Conservation (phyloP, 345 rosid genomes). For the Leavenworthia alabamica region DNA sequence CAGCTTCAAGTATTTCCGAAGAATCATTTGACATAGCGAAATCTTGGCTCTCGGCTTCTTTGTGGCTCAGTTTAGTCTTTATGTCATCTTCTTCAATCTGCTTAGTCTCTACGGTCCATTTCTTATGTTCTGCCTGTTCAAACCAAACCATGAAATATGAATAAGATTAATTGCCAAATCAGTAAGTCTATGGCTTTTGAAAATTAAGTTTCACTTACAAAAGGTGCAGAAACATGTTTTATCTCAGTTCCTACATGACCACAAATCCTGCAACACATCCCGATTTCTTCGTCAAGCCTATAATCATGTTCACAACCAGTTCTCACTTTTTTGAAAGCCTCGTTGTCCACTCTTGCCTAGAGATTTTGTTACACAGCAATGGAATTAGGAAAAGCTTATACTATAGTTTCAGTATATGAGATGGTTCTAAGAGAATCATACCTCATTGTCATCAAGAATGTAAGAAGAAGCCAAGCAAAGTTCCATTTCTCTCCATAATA, state of each 20-base stretch:
- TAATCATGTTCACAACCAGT: constrained; percentile 55
- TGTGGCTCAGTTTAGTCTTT: constrained; percentile 26
- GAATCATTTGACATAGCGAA: constrained; percentile 43
- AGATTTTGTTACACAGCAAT: constrained; percentile 5
- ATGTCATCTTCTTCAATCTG: constrained; percentile 35
- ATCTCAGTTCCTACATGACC: constrained; percentile 73
- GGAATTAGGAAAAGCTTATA: not conserved
- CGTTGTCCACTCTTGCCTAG: constrained; percentile 41
- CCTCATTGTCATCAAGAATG: constrained; percentile 78
- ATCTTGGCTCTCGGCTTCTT: constrained; percentile 28
- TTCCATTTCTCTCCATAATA: constrained; percentile 93
- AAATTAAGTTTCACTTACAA: constrained; percentile 57
- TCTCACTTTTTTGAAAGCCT: constrained; percentile 35
- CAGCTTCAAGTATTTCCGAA: constrained; percentile 27
- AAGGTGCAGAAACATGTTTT: constrained; percentile 59
- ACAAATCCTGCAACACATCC: constrained; percentile 59
- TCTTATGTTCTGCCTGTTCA: constrained; percentile 35
- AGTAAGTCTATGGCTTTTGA: not conserved
- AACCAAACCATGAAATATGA: constrained; percentile 14
- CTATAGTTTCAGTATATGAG: not conserved
- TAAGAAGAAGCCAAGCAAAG: constrained; percentile 64
- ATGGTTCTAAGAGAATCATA: not conserved
- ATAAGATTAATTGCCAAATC: not conserved
- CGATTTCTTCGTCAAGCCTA: constrained; percentile 70
- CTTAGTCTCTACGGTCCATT: constrained; percentile 41